Base-by-base conservation (phyloP, 2,329 filamentous ascomycete genomes). In the Neopestalotiopsis rosae region DNA sequence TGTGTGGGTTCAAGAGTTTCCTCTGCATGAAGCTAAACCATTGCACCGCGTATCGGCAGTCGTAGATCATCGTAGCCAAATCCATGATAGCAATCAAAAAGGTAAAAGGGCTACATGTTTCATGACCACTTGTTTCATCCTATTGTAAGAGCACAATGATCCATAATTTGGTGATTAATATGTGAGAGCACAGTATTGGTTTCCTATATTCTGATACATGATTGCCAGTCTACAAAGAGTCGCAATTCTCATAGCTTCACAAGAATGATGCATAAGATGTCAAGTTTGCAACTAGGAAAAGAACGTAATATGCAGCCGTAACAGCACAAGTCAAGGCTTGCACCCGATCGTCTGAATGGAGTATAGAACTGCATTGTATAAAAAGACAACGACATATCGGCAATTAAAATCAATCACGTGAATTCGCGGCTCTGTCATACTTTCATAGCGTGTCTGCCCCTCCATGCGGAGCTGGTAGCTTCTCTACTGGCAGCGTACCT, bases 1-100 rank as follows among this genome's bases (percentile, higher is more conserved):
- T 62, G 59, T 40, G 59, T 40, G 59, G 59, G 59, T 34, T 62
- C 32, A 7, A 34, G 34, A 62, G 30, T 62, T 62, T 40, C 9
- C n/a, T 17, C 14, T 62, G 59, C 59, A 62, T 34, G 32, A 62
- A 59, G 57, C 59, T 62, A 62, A 38, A n/a, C 59, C 5, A 28
- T 40, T 13, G 20, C n/a, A 20, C n/a, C 32, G 14, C 59, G 30
- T 12, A 62, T 62, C 6, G 59, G 14, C 32, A 59, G 45, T 28
- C 24, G 24, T 20, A 52, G 45, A 52, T 24, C 9, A n/a, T 52
- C 45, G 45, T 52, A n/a, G 45, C 45, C 45, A 52, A 3, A 24
- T 1, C 45, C 3, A 52, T 52, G 45, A 10, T 20, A 52, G 9
- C 20, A 24, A 52, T 52, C 9, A 24, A n/a, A 7, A 20, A 52